Conservation (phyloP, 768 basidiomycete species). For the Trametes cingulata region DNA sequence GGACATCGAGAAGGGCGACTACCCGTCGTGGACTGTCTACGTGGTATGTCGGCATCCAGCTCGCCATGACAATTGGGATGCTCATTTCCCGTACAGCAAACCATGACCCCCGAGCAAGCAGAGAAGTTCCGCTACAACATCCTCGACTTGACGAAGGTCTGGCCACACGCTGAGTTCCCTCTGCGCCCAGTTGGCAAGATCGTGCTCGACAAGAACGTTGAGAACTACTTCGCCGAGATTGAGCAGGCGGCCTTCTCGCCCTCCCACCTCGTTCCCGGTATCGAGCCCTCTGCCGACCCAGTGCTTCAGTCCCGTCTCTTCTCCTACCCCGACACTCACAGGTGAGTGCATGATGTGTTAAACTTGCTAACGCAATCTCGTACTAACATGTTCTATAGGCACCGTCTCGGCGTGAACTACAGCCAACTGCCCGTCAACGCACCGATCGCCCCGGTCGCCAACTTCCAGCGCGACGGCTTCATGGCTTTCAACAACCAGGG, state of each 20-base stretch:
- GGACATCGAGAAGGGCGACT: conserved; percentile 77
- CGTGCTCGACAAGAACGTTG: conserved; percentile 72
- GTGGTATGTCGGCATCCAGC: conserved; percentile 50
- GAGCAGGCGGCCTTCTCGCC: conserved; percentile 93
- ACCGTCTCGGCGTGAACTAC: conserved; percentile 81
- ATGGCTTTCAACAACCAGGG: conserved; percentile 78
- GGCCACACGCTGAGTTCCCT: conserved; percentile 88
- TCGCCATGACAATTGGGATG: neutral
- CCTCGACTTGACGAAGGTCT: conserved; percentile 88
- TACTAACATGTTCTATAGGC: conserved; percentile 39
- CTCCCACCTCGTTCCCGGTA: conserved; percentile 82
- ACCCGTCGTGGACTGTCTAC: conserved; percentile 87
- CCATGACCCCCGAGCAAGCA: conserved; percentile 90
- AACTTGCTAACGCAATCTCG: too few relatives aligned
- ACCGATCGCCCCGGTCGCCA: conserved; percentile 68
- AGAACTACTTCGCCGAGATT: conserved; percentile 94
- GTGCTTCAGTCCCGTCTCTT: conserved; percentile 93
- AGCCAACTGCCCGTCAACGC: conserved; percentile 88
- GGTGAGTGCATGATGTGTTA: neutral
- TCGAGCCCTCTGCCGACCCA: conserved; percentile 89
- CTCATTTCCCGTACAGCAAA: conserved; percentile 55
- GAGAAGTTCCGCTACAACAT: conserved; percentile 90
- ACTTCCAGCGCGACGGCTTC: conserved; percentile 91
- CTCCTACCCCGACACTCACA: conserved; percentile 88
- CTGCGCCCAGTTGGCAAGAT: conserved; percentile 86